Conservation (phyloP, 352 stramenopile genomes). For the Phytopythium ostracodes region DNA sequence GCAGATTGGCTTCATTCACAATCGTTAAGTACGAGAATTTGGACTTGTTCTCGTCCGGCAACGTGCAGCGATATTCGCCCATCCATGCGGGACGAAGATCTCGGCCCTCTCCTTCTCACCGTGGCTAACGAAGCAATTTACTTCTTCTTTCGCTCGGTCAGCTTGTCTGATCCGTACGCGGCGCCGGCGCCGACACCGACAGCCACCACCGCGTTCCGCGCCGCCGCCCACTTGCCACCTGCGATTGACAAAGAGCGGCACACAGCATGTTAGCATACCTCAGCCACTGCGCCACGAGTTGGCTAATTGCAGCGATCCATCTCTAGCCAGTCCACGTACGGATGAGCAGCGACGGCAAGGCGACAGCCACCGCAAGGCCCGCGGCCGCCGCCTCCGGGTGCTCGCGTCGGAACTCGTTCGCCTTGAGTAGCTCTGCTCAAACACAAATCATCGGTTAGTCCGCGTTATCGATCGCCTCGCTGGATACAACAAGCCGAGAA, state of each 20-base stretch:
- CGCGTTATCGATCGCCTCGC: not conserved
- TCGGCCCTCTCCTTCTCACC: not conserved
- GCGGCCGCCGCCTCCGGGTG: slow-evolving; percentile 60
- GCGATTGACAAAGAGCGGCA: not conserved
- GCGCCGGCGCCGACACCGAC: slow-evolving; percentile 45
- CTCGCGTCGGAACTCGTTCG: slow-evolving; percentile 69
- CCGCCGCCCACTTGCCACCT: slow-evolving; percentile 63
- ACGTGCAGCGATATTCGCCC: not conserved
- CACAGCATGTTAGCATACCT: not conserved
- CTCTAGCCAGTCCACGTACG: slow-evolving; percentile 31
- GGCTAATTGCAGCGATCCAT: not conserved
- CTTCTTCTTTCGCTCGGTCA: slow-evolving; percentile 45
- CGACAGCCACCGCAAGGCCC: slow-evolving; percentile 52
- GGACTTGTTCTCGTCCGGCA: not conserved
- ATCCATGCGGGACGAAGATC: not conserved
- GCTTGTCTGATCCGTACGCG: slow-evolving; percentile 64
- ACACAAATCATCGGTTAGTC: not conserved
- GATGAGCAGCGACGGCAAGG: slow-evolving; percentile 57
- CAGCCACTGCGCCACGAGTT: not conserved
- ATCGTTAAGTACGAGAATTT: not conserved
- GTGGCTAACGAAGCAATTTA: slow-evolving; percentile 7
- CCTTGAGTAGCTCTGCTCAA: slow-evolving; percentile 57
- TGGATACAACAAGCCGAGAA: not conserved
- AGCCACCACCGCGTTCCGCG: slow-evolving; percentile 61
- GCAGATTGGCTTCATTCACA: slow-evolving; percentile 3